Conservation (phyloP, 2,329 filamentous ascomycete genomes). For the Nigrospora sphaerica region DNA sequence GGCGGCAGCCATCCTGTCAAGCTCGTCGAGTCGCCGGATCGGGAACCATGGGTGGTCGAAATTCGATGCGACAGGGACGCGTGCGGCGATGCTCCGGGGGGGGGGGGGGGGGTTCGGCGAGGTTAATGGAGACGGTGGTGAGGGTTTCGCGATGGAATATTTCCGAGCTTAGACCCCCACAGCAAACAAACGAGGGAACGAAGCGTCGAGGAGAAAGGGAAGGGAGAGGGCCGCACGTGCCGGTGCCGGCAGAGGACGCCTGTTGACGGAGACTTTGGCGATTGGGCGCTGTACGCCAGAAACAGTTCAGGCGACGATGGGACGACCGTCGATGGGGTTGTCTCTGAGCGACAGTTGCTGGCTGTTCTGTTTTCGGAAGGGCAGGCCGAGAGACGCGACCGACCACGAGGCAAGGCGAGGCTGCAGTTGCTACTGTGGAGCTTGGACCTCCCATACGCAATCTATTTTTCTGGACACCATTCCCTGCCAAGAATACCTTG, state of each 20-base stretch:
- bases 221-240: not conserved
- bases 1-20: conserved; percentile 49
- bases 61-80: not conserved
- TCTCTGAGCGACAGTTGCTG: not conserved
- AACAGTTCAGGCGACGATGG: too few species aligned
- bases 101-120: too few species aligned
- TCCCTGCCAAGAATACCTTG: too few species aligned
- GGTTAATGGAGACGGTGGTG: not conserved
- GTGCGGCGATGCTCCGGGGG: not conserved
- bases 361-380: conserved; percentile 20
- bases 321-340: not conserved
- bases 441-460: not conserved
- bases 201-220: not conserved
- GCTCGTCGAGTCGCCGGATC: conserved; percentile 5
- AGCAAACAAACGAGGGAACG: not conserved
- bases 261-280: too few species aligned
- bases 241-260: too few species aligned
- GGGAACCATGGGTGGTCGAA: conserved; percentile 16
- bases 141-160: not conserved
- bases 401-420: conserved; percentile 4
- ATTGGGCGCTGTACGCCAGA: too few species aligned
- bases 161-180: not conserved
- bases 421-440: conserved; percentile 1
- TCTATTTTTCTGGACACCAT: too few species aligned
- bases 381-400: conserved; percentile 16